These are phyloP conservation scores for Hyphopichia buzzinii DNA, from an alignment of 1,139 yeast species.

Conservation along the genomic window DNA sequence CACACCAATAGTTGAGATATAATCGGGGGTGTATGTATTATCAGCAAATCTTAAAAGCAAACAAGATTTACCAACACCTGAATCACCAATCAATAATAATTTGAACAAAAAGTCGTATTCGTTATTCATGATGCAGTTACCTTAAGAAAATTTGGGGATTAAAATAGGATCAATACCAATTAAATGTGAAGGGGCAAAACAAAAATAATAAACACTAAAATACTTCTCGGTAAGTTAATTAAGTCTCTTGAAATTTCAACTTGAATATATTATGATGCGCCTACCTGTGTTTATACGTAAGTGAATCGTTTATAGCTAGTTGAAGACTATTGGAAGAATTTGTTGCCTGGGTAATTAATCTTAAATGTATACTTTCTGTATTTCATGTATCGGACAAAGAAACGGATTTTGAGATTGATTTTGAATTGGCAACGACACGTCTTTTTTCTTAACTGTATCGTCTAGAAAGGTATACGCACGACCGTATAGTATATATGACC, in stretches of 20 bases:
- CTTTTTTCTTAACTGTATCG: background rate
- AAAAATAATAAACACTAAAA: constrained; percentile 2
- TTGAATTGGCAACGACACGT: background rate
- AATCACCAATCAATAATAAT: constrained; percentile 91
- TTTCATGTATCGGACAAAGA: too few species aligned
- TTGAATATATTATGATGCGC: too few species aligned
- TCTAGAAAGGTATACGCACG: too few species aligned
- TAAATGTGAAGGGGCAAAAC: background rate
- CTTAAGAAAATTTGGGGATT: constrained; percentile 1
- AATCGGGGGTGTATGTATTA: constrained; percentile 95
- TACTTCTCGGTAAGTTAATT: too few species aligned
- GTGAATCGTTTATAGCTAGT: too few species aligned
- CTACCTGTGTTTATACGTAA: too few species aligned
- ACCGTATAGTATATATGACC: too few species aligned
- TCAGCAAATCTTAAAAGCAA: constrained; percentile 92
- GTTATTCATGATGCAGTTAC: constrained; percentile 55
- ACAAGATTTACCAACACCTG: constrained; percentile 98
- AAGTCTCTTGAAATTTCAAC: too few species aligned
- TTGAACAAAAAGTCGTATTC: constrained; percentile 97
- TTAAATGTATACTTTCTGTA: too few species aligned
- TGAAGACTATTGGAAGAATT: too few species aligned
- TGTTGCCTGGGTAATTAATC: too few species aligned
- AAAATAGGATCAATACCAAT: constrained; percentile 4
- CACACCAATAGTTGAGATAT: constrained; percentile 96
- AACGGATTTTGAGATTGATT: background rate